Conservation (phyloP, 1,284 basidiomycete genomes). For the Mycosarcoma mackinlayi region DNA sequence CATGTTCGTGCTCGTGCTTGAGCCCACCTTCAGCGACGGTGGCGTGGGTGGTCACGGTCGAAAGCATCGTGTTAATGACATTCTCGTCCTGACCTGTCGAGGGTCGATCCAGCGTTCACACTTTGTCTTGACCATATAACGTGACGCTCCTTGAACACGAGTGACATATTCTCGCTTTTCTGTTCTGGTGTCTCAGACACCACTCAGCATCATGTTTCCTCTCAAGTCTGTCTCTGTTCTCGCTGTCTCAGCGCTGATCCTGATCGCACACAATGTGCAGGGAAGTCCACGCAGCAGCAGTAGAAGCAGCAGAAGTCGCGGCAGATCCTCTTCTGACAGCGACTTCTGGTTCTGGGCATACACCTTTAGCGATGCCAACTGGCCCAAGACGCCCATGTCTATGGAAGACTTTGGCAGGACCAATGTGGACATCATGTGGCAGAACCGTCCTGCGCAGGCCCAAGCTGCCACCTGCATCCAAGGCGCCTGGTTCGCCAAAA, state of each 20-base stretch:
- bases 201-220: conserved; percentile 1
- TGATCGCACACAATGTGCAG: background rate
- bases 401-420: conserved; percentile 5
- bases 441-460: conserved; percentile 8
- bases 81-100: no score
- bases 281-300: conserved; percentile 1
- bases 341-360: conserved; percentile 8
- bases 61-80: no score
- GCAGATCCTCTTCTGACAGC: background rate
- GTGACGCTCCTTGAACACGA: no score
- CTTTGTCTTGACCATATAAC: no score
- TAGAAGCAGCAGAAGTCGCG: background rate
- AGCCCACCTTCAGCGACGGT: no score
- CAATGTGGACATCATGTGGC: conserved; percentile 8
- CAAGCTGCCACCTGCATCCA: conserved; percentile 16
- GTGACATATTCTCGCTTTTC: no score
- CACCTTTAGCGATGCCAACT: background rate
- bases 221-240: background rate
- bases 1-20: no score
- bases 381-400: background rate
- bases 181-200: background rate
- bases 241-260: background rate
- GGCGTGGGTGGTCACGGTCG: no score
- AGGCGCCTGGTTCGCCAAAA: conserved; percentile 11
- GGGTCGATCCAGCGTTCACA: no score